Conservation (phyloP, 345 rosid species). For the Acer negundo region DNA sequence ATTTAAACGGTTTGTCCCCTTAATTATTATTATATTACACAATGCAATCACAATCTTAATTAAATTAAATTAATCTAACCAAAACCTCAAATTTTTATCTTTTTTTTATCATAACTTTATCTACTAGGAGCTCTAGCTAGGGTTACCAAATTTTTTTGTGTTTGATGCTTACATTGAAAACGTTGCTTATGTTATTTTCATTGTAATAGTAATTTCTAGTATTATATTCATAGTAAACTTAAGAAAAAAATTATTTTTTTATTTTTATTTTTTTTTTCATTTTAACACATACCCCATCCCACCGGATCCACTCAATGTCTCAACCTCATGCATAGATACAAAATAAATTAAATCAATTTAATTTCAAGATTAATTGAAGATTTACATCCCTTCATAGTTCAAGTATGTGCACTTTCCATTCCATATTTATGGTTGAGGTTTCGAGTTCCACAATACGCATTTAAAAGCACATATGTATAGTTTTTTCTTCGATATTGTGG, state of each 20-base stretch:
- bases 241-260: too few species aligned
- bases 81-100: constrained; percentile 15
- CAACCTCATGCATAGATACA: not conserved
- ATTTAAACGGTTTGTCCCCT: not conserved
- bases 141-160: constrained; percentile 19
- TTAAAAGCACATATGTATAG: too few species aligned
- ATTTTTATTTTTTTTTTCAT: too few species aligned
- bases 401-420: too few species aligned
- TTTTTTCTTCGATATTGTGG: too few species aligned
- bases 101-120: not conserved
- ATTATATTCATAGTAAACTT: not conserved
- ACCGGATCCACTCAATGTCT: not conserved
- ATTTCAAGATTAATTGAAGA: not conserved
- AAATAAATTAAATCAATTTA: too few species aligned
- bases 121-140: not conserved
- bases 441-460: too few species aligned
- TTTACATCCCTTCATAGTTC: too few species aligned
- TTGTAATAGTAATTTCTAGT: not conserved
- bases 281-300: not conserved
- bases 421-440: too few species aligned
- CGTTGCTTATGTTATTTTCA: constrained; percentile 18
- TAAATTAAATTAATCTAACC: constrained; percentile 13
- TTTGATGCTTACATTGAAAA: constrained; percentile 7
- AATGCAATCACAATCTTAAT: not conserved
- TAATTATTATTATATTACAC: not conserved